Conservation (phyloP, 2,329 filamentous ascomycete species). For the Pseudopyrenochaeta lycopersici region DNA sequence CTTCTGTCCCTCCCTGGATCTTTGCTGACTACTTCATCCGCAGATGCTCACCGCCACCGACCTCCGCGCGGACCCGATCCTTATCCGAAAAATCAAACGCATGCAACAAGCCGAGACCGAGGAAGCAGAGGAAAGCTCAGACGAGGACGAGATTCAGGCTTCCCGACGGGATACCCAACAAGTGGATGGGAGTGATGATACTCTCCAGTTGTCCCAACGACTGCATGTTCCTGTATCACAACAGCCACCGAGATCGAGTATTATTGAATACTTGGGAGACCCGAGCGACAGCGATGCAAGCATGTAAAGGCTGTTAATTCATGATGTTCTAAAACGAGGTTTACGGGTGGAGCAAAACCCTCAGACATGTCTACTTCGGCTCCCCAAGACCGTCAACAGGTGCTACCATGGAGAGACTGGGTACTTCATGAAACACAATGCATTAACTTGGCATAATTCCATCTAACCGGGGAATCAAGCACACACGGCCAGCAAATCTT, state of each 20-base stretch:
- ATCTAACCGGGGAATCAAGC: no score
- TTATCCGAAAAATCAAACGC: conserved; percentile 49
- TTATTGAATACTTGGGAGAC: conserved; percentile 31
- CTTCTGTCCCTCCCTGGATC: neutral
- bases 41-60: conserved; percentile 44
- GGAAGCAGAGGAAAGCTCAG: conserved; percentile 35
- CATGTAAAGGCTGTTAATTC: neutral
- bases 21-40: conserved; percentile 5
- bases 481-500: no score
- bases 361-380: no score
- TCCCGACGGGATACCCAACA: conserved; percentile 3
- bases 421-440: neutral
- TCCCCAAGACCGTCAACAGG: neutral
- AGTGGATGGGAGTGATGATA: conserved; percentile 1
- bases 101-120: conserved; percentile 41
- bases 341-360: no score
- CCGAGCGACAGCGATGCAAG: conserved; percentile 17
- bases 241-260: conserved; percentile 23
- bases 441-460: no score
- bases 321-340: no score
- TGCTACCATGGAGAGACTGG: neutral
- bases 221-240: conserved; percentile 15
- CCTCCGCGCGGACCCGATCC: conserved; percentile 39
- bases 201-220: neutral
- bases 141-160: conserved; percentile 32